Evolutionary conservation across 2,329 filamentous ascomycete species (phyloP).

Genomic region (Verticillium tricorpus): DNA sequence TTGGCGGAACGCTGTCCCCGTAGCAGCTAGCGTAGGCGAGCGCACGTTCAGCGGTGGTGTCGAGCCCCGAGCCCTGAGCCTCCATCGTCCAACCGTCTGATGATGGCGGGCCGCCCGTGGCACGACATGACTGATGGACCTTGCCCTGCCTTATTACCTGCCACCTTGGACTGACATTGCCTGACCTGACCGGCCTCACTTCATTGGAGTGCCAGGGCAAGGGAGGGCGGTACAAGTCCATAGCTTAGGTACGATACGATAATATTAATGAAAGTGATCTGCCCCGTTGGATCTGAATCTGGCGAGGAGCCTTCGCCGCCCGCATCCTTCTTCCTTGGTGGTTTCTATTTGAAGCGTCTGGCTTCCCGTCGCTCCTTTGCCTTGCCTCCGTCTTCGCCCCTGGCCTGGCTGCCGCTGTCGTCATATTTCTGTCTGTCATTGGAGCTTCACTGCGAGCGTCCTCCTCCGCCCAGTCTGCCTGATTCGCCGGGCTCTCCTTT

Average conservation of each 20-base stretch:
- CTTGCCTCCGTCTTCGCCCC: neutral
- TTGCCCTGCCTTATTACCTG: neutral
- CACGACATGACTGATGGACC: neutral
- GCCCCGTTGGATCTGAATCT: neutral
- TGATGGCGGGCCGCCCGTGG: neutral
- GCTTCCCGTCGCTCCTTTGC: neutral
- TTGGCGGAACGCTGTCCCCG: neutral
- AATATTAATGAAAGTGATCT: neutral
- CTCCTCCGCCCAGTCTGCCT: too few relatives aligned
- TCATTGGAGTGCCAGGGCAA: neutral
- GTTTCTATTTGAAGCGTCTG: neutral
- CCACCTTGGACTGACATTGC: neutral
- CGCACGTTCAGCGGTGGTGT: neutral
- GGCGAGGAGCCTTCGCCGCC: neutral
- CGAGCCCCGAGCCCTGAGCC: neutral
- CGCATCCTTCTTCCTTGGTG: neutral
- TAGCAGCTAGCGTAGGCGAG: neutral
- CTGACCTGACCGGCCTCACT: too few relatives aligned
- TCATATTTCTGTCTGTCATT: neutral
- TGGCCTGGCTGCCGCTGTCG: neutral
- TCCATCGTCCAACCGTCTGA: neutral
- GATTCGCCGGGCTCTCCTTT: too few relatives aligned
- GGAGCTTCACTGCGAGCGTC: too few relatives aligned
- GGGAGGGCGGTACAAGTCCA: neutral
- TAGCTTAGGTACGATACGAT: neutral